Evolutionary conservation across 2,329 filamentous ascomycete species (phyloP).

Genomic region (Fusarium virguliforme): DNA sequence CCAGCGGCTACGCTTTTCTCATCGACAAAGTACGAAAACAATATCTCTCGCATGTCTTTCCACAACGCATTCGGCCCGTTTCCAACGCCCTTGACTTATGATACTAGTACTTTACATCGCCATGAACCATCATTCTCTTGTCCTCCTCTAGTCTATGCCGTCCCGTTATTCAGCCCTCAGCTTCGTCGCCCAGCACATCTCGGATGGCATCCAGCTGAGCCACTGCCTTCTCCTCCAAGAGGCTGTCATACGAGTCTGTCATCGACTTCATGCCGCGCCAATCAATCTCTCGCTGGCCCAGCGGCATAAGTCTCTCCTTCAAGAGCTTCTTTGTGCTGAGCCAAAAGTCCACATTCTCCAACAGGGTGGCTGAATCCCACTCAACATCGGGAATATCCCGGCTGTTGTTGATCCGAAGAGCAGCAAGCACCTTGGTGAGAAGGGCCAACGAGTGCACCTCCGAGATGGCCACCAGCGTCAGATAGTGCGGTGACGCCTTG

Average conservation of each 20-base stretch:
- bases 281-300: conserved; percentile 80
- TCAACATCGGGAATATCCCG: conserved; percentile 81
- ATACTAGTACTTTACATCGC: conserved; percentile 48
- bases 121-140: conserved; percentile 34
- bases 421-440: conserved; percentile 79
- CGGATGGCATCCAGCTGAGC: conserved; percentile 75
- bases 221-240: conserved; percentile 83
- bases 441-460: conserved; percentile 87
- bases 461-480: conserved; percentile 81
- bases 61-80: conserved; percentile 44
- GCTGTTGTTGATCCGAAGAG: conserved; percentile 76
- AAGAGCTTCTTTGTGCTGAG: conserved; percentile 79
- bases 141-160: conserved; percentile 25
- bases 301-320: conserved; percentile 80
- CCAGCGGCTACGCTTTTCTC: conserved; percentile 13
- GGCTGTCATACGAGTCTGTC: conserved; percentile 67
- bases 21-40: conserved; percentile 28
- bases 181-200: conserved; percentile 69
- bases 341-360: conserved; percentile 89
- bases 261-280: conserved; percentile 65
- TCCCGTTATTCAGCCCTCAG: conserved; percentile 56
- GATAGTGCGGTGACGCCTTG: conserved; percentile 69
- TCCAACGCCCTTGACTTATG: conserved; percentile 49
- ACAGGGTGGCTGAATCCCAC: conserved; percentile 81
- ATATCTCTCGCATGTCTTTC: conserved; percentile 38